Base-by-base conservation (phyloP, 176 grass and related monocot species). In the Avena insularis region DNA sequence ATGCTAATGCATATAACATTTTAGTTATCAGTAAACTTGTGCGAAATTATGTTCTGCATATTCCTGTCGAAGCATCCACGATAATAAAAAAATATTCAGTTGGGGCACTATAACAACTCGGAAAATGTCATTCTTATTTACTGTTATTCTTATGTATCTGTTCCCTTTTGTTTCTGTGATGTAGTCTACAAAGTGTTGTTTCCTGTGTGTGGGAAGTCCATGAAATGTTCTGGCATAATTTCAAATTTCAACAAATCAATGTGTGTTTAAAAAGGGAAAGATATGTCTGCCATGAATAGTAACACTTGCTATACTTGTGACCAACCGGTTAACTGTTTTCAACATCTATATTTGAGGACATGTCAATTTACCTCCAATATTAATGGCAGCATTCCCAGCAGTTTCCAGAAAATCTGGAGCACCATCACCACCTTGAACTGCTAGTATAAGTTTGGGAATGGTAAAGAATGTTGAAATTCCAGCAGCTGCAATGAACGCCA, bases 381-480 rank as follows among this genome's bases (percentile, higher is more conserved):
- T 98, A 78, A 98, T 94, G 79, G 89, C 87, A 66, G 90, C 92
- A 90, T 98, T 98, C 12, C 88, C 88, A 84, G 79, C 75, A 90
- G 94, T 98, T 88, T 96, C 90, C 77, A 91, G 61, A 11, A 98
- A 71, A 93, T 94, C 90, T 82, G 97, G 97, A 84, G 94, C 89
- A 91, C 89, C 92, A 81, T 96, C 89, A 61, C 92, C 97, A 77
- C 97, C 92, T 91, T 90, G 84, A 82, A 98, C 71, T 81, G 97
- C 92, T 72, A 65, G n/a, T 88, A 98, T 79, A 76, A 98, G 92
- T 89, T 89, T 90, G 45, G 97, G 97, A 92, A 98, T 71, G 60
- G 94, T 98, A 85, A 98, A 98, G 73, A 98, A 89, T 61, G 83
- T 91, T 60, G 93, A 94, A 91, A 98, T 98, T 85, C 96, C 94